Base-by-base conservation (phyloP, 208 protist species). In the Herpetomonas samuelpessoai region DNA sequence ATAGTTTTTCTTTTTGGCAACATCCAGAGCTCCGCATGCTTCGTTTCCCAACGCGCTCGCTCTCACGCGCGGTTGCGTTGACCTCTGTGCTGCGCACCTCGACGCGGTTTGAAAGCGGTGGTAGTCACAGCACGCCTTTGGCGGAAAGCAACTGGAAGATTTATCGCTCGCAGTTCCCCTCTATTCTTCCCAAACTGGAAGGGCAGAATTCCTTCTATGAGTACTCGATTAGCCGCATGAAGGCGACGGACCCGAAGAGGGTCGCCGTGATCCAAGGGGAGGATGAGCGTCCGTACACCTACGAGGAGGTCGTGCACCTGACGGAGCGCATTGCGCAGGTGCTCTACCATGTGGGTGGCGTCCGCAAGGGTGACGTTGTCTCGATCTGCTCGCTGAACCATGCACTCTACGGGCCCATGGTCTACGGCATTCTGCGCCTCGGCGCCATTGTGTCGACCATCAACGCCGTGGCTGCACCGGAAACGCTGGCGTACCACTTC, bases 311-410 rank as follows among this genome's bases (percentile, higher is more conserved):
- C 21, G 12, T 25, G 7, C 4, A 39, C 10, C 21, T 57, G 26
- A 73, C 65, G 7, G 65, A 77, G 48, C 49, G 48, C 25, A 19
- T 57, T 2, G 57, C 71, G 14, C 46, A 56, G 10, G 41, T 72
- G 18, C 63, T 81, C 1, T 81, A 77, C 57, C 69, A 81, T 50
- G 21, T 38, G 16, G 64, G 47, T 25, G 57, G 44, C 6, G 47
- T 81, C 3, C 62, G 74, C 2, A 68, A 72, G 26, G 70, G 69
- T 25, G 69, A 81, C 41, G 65, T 74, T 28, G 74, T 81, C 26
- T 61, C 50, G 39, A 24, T 81, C 52, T 27, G 27, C 24, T 53
- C 66, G 48, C 65, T 66, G 9, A 70, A 81, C 65, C 52, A 38
- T 14, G 65, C 71, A 24, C 30, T 68, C 16, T 81, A 77, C 49